phyloP scores from a whole-genome alignment of 129 eudicot genomes.

The Artemisia tridentata region DNA sequence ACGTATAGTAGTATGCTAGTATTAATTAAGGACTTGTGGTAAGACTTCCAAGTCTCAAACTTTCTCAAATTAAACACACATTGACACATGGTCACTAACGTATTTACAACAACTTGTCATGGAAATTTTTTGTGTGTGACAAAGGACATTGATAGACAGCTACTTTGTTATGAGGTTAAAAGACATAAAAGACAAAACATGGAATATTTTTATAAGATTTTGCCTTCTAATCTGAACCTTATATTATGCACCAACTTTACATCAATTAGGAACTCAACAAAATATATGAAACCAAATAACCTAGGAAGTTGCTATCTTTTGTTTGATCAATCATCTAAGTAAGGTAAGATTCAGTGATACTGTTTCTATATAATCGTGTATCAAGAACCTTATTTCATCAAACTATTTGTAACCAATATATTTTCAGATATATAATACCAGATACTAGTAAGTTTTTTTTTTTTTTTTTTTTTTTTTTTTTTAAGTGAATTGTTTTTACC shows the following conservation, averaged over 20 bases:
- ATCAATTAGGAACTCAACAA: constrained; percentile 13
- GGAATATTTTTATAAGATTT: neutral
- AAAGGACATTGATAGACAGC: constrained; percentile 8
- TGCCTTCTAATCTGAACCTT: constrained; percentile 12
- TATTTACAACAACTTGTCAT: constrained; percentile 23
- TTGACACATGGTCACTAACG: constrained; percentile 22
- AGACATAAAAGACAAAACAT: constrained; percentile 19
- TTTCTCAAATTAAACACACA: constrained; percentile 32
- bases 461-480: too few species aligned
- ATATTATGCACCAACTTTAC: constrained; percentile 19
- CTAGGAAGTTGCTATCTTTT: constrained; percentile 9
- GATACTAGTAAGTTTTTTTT: too few species aligned
- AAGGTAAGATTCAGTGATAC: too few species aligned
- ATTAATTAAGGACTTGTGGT: constrained; percentile 3
- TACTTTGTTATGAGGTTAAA: constrained; percentile 1
- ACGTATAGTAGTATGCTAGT: neutral
- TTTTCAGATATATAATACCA: too few species aligned
- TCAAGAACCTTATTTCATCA: too few species aligned
- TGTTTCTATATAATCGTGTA: too few species aligned
- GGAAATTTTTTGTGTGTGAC: neutral
- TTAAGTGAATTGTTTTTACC: too few species aligned
- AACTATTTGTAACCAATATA: too few species aligned
- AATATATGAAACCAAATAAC: constrained; percentile 5
- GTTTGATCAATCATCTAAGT: too few species aligned
- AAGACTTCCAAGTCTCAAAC: constrained; percentile 16